Percentiles rank a stretch among this genome's conserved stretches.
Conservation (phyloP, 495 filamentous ascomycete genomes). For the Aspergillus incahuasiensis region DNA sequence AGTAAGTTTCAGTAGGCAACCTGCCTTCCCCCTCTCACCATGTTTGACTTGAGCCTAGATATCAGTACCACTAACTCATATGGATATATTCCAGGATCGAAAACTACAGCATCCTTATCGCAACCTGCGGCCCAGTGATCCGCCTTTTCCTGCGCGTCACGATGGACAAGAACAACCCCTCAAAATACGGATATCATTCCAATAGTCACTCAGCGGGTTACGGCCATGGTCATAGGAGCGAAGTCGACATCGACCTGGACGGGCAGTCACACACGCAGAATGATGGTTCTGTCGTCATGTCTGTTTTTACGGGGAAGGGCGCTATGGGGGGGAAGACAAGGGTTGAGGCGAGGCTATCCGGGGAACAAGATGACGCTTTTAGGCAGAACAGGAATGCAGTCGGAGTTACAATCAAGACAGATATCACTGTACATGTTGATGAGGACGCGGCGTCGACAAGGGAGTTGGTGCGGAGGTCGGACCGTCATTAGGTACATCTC, state of each 20-base stretch:
- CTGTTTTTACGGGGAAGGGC: too few species aligned
- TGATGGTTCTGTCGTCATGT: background rate
- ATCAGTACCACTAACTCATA: too few species aligned
- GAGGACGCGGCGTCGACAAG: background rate
- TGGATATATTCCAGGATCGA: constrained; percentile 14
- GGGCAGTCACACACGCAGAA: background rate
- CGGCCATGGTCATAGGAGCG: background rate
- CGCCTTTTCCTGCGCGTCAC: constrained; percentile 10
- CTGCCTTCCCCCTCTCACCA: too few species aligned
- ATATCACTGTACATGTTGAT: constrained; percentile 6
- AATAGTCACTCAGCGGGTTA: too few species aligned
- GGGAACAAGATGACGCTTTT: too few species aligned
- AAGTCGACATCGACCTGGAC: background rate
- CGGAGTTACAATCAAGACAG: constrained; percentile 1
- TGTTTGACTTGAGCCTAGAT: too few species aligned
- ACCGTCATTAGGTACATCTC: too few species aligned
- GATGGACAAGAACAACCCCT: background rate
- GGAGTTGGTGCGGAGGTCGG: background rate
- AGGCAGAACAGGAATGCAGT: too few species aligned
- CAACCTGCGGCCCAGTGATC: constrained; percentile 16
- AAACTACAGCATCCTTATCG: constrained; percentile 18
- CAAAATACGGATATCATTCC: too few species aligned
- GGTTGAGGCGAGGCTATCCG: too few species aligned
- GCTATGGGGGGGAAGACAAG: too few species aligned
- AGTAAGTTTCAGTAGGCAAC: too few species aligned